Percentiles rank a stretch among this genome's conserved stretches.
phyloP scores from a whole-genome alignment of 2,329 filamentous ascomycete genomes.

The Pestalotiopsis sp. region DNA sequence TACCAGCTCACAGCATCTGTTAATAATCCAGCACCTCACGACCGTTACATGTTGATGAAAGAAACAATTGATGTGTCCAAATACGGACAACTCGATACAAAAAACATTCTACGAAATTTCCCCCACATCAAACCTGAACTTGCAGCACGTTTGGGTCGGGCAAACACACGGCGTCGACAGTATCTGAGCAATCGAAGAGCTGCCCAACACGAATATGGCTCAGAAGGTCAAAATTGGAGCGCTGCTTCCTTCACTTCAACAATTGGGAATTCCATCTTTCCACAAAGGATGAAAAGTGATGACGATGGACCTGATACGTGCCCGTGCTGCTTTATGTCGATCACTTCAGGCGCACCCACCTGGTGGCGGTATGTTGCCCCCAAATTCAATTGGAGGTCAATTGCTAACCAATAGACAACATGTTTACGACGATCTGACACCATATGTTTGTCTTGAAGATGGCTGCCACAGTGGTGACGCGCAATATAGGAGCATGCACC shows the following conservation, averaged over 20 bases:
- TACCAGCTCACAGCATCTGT: neutral
- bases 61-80: neutral
- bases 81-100: neutral
- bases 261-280: too few species aligned
- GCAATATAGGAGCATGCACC: neutral
- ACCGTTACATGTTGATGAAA: neutral
- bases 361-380: neutral
- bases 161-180: neutral
- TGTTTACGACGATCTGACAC: neutral
- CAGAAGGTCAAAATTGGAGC: neutral
- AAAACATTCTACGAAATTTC: neutral
- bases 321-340: neutral
- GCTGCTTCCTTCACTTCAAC: too few species aligned
- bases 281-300: too few species aligned
- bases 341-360: too few species aligned
- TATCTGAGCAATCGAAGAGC: neutral
- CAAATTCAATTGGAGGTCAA: too few species aligned
- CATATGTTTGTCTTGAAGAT: neutral
- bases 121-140: neutral
- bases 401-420: neutral
- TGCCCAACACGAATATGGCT: too few species aligned
- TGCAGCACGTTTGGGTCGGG: neutral
- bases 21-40: neutral
- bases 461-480: neutral
- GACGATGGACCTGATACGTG: neutral